Evolutionary conservation across 1,284 basidiomycete species (phyloP).

Genomic region (Athelia sp.): DNA sequence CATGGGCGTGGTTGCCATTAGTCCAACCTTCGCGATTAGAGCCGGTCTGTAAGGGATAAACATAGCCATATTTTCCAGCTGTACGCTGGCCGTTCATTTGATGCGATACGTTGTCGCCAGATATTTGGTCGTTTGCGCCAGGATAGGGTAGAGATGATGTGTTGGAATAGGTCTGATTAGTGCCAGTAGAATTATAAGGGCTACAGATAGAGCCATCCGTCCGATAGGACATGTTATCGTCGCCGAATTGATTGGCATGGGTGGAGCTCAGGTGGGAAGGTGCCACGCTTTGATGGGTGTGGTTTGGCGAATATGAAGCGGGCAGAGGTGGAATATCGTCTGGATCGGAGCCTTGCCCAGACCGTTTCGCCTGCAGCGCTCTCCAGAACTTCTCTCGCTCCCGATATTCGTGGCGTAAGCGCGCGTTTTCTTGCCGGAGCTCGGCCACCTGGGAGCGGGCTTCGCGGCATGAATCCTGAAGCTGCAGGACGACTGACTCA

Average conservation of each 20-base stretch:
- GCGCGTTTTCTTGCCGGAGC: slow-evolving; percentile 58
- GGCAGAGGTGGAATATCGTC: slow-evolving; percentile 56
- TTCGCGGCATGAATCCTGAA: slow-evolving; percentile 75
- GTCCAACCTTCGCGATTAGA: slow-evolving; percentile 39
- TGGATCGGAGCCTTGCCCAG: slow-evolving; percentile 44
- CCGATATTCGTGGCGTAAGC: slow-evolving; percentile 54
- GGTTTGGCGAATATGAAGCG: slow-evolving; percentile 26
- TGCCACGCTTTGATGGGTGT: neutral
- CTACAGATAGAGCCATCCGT: slow-evolving; percentile 39
- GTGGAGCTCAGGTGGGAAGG: slow-evolving; percentile 19
- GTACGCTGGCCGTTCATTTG: slow-evolving; percentile 33
- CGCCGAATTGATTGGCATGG: slow-evolving; percentile 32
- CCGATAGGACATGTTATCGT: slow-evolving; percentile 37
- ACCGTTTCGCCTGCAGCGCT: slow-evolving; percentile 53
- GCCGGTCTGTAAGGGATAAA: slow-evolving; percentile 41
- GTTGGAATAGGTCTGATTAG: slow-evolving; percentile 33
- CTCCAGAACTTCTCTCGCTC: slow-evolving; percentile 71
- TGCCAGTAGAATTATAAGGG: slow-evolving; percentile 33
- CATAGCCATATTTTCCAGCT: slow-evolving; percentile 49
- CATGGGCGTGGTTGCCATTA: slow-evolving; percentile 47
- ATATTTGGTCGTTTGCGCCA: slow-evolving; percentile 33
- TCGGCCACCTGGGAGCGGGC: slow-evolving; percentile 52
- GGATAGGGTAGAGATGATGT: slow-evolving; percentile 46
- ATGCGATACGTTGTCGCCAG: slow-evolving; percentile 30
- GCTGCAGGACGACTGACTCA: slow-evolving; percentile 73